Base-by-base conservation (phyloP, 345 rosid species). In the Angophora floribunda region DNA sequence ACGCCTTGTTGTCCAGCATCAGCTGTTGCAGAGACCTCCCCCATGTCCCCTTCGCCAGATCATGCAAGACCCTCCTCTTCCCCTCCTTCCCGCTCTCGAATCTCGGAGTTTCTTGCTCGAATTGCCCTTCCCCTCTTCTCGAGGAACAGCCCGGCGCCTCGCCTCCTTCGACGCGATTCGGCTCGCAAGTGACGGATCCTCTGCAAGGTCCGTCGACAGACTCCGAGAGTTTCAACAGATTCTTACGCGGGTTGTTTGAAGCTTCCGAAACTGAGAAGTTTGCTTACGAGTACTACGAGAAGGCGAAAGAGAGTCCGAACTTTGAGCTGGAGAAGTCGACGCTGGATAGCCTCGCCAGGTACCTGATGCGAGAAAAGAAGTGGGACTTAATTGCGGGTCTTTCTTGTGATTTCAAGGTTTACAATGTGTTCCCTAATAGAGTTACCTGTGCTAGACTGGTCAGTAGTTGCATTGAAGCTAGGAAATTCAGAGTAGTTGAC, bases 301-400 rank as follows among this genome's bases (percentile, higher is more conserved):
- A 95, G 92, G 97, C 95, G 24, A 95, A 93, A 89, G 92, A 92
- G 84, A 91, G 75, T 86, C 89, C 93, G 6, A 94, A 92, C 21
- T 91, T 96, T 86, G 92, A 86, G 90, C 98, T 95, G 61, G 91
- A 90, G 21, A 91, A 89, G 45, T 26, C 91, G 16, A 92, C 93
- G 55, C 28, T 96, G 52, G 93, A 91, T 89, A 94, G 92, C 90
- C 90, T 96, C 2, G 89, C 93, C 90, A 94, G 94, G 93, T 92
- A 95, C 92, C 90, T 95, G 93, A 89, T 94, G 15, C 88, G 85
- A 32, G 90, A 93, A 65, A 93, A 92, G 92, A 95, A 91, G 49
- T 97, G 98, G 99, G 96, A 90, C 88, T 91, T 86, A 86, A 89
- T 96, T 85, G 79, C 92, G 86, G 90, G 89, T 1, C 92, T 97